Conservation (phyloP, 2,329 filamentous ascomycete genomes). For the Colletotrichum sp. region DNA sequence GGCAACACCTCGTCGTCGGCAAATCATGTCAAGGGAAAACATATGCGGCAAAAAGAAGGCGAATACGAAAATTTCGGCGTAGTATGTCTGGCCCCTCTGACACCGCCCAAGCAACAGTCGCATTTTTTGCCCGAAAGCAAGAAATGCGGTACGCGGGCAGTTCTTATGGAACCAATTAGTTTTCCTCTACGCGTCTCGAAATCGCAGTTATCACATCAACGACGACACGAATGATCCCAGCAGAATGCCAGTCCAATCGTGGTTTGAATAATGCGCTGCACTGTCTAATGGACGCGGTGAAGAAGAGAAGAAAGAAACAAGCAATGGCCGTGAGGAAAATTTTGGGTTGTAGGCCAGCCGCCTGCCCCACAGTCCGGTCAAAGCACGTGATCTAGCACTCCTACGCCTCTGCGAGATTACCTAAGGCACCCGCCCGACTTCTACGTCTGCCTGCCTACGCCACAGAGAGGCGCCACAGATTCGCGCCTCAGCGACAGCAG, state of each 20-base stretch:
- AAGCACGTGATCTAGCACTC: slow-evolving; percentile 10
- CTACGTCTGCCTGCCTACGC: not conserved
- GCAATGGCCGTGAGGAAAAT: slow-evolving; percentile 23
- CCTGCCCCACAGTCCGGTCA: not conserved
- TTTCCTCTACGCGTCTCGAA: slow-evolving; percentile 53
- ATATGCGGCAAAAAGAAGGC: not conserved
- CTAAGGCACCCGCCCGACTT: not conserved
- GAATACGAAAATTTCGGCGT: not conserved
- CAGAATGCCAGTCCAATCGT: slow-evolving; percentile 72
- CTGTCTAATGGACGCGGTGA: slow-evolving; percentile 85
- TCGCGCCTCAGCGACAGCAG: not conserved
- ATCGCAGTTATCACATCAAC: slow-evolving; percentile 61
- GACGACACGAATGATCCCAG: slow-evolving; percentile 56
- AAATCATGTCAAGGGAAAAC: not conserved
- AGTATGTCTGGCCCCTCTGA: slow-evolving; percentile 81
- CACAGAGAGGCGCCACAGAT: not conserved
- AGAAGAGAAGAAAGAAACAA: slow-evolving; percentile 46
- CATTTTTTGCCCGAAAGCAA: slow-evolving; percentile 34
- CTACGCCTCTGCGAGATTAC: not conserved
- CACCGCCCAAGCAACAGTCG: slow-evolving; percentile 69
- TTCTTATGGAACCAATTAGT: slow-evolving; percentile 70
- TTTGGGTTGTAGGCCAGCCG: slow-evolving; percentile 11
- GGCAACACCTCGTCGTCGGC: not conserved
- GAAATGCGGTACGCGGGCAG: slow-evolving; percentile 62
- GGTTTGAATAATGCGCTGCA: slow-evolving; percentile 74